Conservation (phyloP, 225 moss, liverwort and hornwort genomes). For the Marchantia paleacea region DNA sequence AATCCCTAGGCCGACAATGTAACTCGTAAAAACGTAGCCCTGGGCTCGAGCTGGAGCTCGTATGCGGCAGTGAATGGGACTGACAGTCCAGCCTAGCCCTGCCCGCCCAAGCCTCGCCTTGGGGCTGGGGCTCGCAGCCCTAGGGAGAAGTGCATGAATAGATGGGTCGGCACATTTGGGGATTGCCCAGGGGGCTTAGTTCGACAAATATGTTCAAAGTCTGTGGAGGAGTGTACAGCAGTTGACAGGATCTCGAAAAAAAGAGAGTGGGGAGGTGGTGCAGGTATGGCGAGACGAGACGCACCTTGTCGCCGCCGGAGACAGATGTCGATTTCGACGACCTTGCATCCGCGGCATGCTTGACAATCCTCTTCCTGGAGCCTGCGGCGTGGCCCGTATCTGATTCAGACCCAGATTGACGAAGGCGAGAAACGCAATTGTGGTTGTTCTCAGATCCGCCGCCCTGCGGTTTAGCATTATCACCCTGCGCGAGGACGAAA, state of each 20-base stretch:
- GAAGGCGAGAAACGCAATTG: neutral
- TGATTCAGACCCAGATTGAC: constrained; percentile 16
- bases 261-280: neutral
- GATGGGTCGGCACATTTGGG: neutral
- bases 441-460: neutral
- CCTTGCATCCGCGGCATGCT: neutral
- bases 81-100: neutral
- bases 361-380: neutral
- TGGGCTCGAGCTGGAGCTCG: neutral
- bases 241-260: neutral
- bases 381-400: neutral
- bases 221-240: neutral
- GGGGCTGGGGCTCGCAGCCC: neutral
- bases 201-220: neutral
- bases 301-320: neutral
- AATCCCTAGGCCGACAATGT: neutral
- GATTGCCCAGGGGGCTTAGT: neutral
- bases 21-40: neutral
- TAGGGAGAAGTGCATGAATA: neutral
- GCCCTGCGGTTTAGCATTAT: neutral
- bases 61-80: neutral
- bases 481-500: neutral
- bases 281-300: neutral
- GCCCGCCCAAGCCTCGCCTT: no score
- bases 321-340: neutral